Percentiles rank a stretch among this genome's conserved stretches.
phyloP scores from a whole-genome alignment of 2,329 filamentous ascomycete genomes.

The Monilinia laxa region DNA sequence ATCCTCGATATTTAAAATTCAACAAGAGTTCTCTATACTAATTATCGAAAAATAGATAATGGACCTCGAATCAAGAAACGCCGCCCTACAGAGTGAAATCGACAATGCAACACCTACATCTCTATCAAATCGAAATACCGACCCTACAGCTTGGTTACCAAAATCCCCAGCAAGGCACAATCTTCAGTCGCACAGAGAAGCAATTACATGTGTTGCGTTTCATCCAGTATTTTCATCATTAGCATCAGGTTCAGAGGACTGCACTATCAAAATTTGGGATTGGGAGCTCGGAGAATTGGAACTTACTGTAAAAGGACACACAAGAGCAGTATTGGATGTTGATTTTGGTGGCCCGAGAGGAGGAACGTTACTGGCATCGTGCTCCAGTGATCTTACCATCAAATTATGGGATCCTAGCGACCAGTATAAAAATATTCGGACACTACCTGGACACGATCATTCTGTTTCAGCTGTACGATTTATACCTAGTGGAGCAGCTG shows the following conservation, averaged over 20 bases:
- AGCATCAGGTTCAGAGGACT: constrained; percentile 88
- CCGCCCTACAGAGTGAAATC: constrained; percentile 75
- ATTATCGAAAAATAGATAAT: constrained; percentile 65
- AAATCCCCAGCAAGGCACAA: constrained; percentile 76
- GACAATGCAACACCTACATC: constrained; percentile 77
- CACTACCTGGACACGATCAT: constrained; percentile 87
- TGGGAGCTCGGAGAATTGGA: constrained; percentile 93
- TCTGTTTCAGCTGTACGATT: constrained; percentile 87
- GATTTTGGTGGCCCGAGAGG: constrained; percentile 86
- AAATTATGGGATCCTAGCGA: constrained; percentile 92
- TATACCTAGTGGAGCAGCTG: constrained; percentile 77
- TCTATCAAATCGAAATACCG: constrained; percentile 75
- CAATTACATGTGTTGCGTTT: constrained; percentile 86
- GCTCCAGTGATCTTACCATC: constrained; percentile 83
- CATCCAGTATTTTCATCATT: constrained; percentile 89
- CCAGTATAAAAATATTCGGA: constrained; percentile 94
- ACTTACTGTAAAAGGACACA: constrained; percentile 87
- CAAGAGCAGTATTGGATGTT: constrained; percentile 81
- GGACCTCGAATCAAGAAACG: constrained; percentile 79
- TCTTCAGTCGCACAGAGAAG: constrained; percentile 76
- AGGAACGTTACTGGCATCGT: constrained; percentile 67
- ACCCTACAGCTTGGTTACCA: constrained; percentile 86
- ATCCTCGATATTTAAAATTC: constrained; percentile 19
- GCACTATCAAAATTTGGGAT: constrained; percentile 95
- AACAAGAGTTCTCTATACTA: constrained; percentile 14